Percentiles rank a stretch among this genome's conserved stretches.
These are phyloP conservation scores for Cystobasidium slooffiae DNA, from an alignment of 1,284 basidiomycete genomes.

Conservation along the genomic window DNA sequence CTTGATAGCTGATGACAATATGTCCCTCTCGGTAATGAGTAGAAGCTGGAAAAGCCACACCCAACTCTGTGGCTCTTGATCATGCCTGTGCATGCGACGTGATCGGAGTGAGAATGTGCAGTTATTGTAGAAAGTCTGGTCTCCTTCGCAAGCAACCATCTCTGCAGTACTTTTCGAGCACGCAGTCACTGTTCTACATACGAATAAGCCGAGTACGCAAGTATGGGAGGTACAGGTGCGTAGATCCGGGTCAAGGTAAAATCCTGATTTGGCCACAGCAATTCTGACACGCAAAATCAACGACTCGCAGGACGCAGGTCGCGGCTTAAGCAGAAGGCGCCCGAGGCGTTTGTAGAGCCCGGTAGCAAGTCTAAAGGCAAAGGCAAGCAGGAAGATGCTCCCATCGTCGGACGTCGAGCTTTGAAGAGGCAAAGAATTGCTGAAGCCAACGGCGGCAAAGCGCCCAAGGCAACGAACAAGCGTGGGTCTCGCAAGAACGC, in stretches of 20 bases:
- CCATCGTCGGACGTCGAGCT: constrained; percentile 2
- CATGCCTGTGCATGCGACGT: no score
- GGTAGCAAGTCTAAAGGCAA: constrained; percentile 35
- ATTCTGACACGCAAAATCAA: constrained; percentile 17
- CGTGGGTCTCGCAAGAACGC: constrained; percentile 39
- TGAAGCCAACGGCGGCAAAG: constrained; percentile 44
- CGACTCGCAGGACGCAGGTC: constrained; percentile 36
- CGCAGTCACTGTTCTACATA: not conserved
- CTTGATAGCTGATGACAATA: no score
- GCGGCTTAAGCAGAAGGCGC: constrained; percentile 41
- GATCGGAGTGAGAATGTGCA: no score
- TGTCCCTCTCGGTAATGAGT: no score
- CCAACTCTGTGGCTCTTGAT: no score
- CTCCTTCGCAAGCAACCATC: not conserved
- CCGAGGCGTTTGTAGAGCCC: constrained; percentile 22
- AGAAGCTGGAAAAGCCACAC: no score
- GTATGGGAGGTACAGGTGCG: constrained; percentile 40
- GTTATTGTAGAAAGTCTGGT: no score
- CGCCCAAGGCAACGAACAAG: constrained; percentile 26
- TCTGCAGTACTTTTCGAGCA: not conserved
- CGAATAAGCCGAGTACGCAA: not conserved
- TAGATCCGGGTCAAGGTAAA: not conserved
- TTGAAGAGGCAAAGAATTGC: constrained; percentile 34
- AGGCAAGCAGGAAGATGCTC: constrained; percentile 22
- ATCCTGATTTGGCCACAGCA: constrained; percentile 19